Base-by-base conservation (phyloP, 2,329 filamentous ascomycete species). In the Aureobasidium sp. region DNA sequence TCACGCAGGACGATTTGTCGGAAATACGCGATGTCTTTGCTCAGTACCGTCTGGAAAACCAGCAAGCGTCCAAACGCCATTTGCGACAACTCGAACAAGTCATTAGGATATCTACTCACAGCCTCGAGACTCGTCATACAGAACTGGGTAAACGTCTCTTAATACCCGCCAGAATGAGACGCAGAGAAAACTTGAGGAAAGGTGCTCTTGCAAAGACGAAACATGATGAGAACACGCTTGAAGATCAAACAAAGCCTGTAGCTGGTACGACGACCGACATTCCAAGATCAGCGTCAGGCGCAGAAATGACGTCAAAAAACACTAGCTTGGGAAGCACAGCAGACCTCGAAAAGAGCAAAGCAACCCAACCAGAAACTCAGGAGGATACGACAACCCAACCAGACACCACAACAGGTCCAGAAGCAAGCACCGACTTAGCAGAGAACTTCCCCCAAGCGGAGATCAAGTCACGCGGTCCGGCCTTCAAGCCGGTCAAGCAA, bases 221-320 rank as follows among this genome's bases (percentile, higher is more conserved):
- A 55, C 38, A 43, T 11, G 51, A 40, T 25, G 51, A 43, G 37
- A 11, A 27, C 13, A 35, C n/a, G 19, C 13, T 10, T 7, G 25
- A 42, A 13, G 27, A 43, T 15, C 15, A 55, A 21, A n/a, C 37
- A 37, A 40, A 7, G 38, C 35, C 49, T 27, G 46, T 29, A 53
- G 23, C 13, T 17, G 10, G n/a, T 25, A 25, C 49, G 23, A 40
- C 23, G 10, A 19, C 23, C 2, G 37, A 33, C 17, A 27, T 9
- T 55, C n/a, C 37, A 43, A 9, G 27, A 42, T 31, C 37, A 27
- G 51, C 51, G 11, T 4, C 38, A 10, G n/a, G 25, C 21, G 51
- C 25, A 42, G 37, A 43, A 15, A 55, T 55, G 51, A 55, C 51
- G 51, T 55, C 51, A 55, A 43, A 31, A 31, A 23, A 53, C 33